Evolutionary conservation across 1,284 basidiomycete genomes (phyloP), one percentile per base, ranked within the genome.

Genomic region (Ustilago trichophora): DNA sequence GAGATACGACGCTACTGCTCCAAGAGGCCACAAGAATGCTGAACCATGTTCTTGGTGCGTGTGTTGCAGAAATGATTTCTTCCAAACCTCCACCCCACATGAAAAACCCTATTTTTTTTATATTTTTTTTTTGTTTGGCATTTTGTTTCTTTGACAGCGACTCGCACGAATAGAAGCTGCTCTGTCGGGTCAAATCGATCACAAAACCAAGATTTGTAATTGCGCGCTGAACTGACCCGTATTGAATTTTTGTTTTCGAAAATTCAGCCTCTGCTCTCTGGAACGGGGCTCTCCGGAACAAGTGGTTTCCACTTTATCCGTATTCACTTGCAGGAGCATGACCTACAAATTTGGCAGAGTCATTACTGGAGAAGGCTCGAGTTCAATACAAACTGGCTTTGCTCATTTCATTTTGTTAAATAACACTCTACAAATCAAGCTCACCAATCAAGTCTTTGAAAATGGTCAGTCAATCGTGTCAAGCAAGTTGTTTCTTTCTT

Each of bases 251-350:
- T 10, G 11, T 21, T 6, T 21, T 36, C 29, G 33, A 21, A 3
- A 8, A 27, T 42, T 19, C n/a, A 15, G 13, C 19, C n/a, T n/a
- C n/a, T n/a, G n/a, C n/a, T n/a, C n/a, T n/a, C n/a, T 12, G 26
- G 6, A 46, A 46, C 59, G 59, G 59, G 52, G 42, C 44, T 52
- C 53, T 18, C 44, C 59, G 59, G 59, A 63, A 62, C 42, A 46
- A 37, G 48, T 12, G 10, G 10, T 34, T 26, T 8, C 7, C 15
- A 32, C n/a, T n/a, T n/a, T n/a, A n/a, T n/a, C n/a, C n/a, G n/a
- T n/a, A 16, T 18, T 16, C 38, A 13, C 27, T 29, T 29, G 27
- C 27, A 29, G 27, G 27, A 13, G 27, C 13, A 7, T 13, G 27
- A 29, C 7, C 13, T 8, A 13, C 8, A 29, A 29, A 29, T 8